Evolutionary conservation across 2,329 filamentous ascomycete species (phyloP).

Genomic region (Byssochlamys sp.): DNA sequence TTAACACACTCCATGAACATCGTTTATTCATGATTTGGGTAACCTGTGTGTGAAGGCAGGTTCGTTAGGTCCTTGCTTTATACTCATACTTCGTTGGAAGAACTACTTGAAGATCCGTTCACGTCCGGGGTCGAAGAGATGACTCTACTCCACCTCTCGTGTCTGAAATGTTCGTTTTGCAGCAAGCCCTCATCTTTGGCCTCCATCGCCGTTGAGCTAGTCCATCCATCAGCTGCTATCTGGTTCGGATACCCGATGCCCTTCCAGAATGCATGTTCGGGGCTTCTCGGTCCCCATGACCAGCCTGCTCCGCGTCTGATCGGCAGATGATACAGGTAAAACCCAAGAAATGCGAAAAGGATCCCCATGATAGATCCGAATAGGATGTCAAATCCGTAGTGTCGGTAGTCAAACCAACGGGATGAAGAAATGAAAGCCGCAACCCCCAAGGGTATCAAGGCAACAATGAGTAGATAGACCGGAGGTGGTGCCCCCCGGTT

Average conservation of each 20-base stretch:
- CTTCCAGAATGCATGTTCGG: slow-evolving; percentile 56
- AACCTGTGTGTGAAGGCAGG: background rate
- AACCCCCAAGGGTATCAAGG: slow-evolving; percentile 60
- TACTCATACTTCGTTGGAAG: background rate
- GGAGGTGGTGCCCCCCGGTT: slow-evolving; percentile 73
- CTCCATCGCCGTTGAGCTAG: slow-evolving; percentile 3
- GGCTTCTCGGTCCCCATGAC: slow-evolving; percentile 74
- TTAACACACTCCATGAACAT: no score
- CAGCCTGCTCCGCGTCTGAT: slow-evolving; percentile 71
- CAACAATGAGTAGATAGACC: slow-evolving; percentile 62
- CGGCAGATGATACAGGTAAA: slow-evolving; percentile 78
- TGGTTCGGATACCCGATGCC: slow-evolving; percentile 24
- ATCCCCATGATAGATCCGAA: slow-evolving; percentile 74
- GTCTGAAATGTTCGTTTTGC: background rate
- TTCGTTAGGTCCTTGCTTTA: background rate
- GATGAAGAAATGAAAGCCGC: slow-evolving; percentile 77
- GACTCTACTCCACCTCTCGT: background rate
- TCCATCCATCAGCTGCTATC: slow-evolving; percentile 20
- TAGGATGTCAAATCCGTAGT: slow-evolving; percentile 86
- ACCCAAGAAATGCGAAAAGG: slow-evolving; percentile 60
- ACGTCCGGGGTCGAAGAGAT: background rate
- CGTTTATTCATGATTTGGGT: no score
- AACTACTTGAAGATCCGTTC: background rate
- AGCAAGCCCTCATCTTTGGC: background rate
- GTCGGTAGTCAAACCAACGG: slow-evolving; percentile 78